phyloP scores from a whole-genome alignment of 345 rosid genomes.

The Firmiana major region DNA sequence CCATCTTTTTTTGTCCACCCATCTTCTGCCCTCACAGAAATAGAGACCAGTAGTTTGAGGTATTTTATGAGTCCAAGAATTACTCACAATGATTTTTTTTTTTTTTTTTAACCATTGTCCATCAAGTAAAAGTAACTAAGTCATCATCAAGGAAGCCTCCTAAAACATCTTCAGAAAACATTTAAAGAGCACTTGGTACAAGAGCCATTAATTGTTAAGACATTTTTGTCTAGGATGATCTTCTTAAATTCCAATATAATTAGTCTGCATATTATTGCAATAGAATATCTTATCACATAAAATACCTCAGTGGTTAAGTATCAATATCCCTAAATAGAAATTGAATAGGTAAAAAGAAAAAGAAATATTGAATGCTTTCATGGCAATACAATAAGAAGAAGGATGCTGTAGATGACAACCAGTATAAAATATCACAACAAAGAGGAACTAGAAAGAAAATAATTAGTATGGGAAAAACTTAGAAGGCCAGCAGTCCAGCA shows the following conservation, averaged over 20 bases:
- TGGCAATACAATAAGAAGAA: not conserved
- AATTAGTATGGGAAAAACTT: not conserved
- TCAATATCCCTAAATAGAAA: not conserved
- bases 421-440: not conserved
- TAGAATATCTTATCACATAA: not conserved
- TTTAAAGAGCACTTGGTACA: not conserved
- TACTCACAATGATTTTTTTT: not conserved
- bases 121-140: not conserved
- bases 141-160: not conserved
- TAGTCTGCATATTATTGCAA: not conserved
- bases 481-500: not conserved
- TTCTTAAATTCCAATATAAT: not conserved
- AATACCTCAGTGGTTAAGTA: not conserved
- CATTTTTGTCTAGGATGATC: not conserved
- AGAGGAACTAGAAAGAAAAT: not conserved
- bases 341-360: not conserved
- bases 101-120: not conserved
- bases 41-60: not conserved
- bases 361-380: not conserved
- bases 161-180: not conserved
- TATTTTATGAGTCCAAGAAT: not conserved
- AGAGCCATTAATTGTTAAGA: not conserved
- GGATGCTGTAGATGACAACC: not conserved
- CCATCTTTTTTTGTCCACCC: not conserved
- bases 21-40: not conserved